Conservation (phyloP, 2,329 filamentous ascomycete genomes). For the Pyricularia grisea region DNA sequence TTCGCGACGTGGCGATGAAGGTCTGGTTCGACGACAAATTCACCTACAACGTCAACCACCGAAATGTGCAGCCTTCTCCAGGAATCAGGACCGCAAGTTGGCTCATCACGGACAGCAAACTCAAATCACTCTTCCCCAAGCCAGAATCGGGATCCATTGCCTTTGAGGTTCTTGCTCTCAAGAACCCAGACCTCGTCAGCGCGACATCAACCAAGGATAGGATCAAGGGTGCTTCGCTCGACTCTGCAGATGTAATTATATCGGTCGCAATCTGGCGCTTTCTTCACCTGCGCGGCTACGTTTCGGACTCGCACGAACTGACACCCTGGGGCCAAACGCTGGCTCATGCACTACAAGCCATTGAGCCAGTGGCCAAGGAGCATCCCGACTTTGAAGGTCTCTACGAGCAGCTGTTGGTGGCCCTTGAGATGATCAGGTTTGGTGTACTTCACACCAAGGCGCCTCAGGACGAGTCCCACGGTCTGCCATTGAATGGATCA, state of each 20-base stretch:
- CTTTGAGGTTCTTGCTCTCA: constrained; percentile 58
- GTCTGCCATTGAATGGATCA: constrained; percentile 43
- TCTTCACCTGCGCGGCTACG: constrained; percentile 78
- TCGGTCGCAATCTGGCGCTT: constrained; percentile 80
- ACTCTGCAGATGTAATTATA: constrained; percentile 54
- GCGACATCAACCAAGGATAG: constrained; percentile 55
- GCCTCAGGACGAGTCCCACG: constrained; percentile 42
- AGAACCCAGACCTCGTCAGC: constrained; percentile 58
- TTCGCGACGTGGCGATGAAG: constrained; percentile 66
- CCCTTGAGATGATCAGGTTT: constrained; percentile 75
- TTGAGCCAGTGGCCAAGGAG: constrained; percentile 44
- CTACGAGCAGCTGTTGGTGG: constrained; percentile 72
- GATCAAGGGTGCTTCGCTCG: constrained; percentile 42
- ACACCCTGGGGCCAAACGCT: constrained; percentile 80
- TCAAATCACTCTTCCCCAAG: constrained; percentile 37
- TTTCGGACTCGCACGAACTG: constrained; percentile 68
- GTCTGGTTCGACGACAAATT: constrained; percentile 76
- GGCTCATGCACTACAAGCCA: constrained; percentile 53
- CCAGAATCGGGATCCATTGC: constrained; percentile 36
- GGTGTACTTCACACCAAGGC: constrained; percentile 67
- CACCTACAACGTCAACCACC: constrained; percentile 58
- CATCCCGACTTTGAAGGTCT: constrained; percentile 37
- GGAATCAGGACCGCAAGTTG: constrained; percentile 48
- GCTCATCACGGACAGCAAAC: constrained; percentile 57
- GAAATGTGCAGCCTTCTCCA: constrained; percentile 33